A percentile compares a stretch with the other conserved stretches of the same genome.
These are phyloP conservation scores for Bombardia bombarda DNA, from an alignment of 495 filamentous ascomycete species.

Conservation along the genomic window DNA sequence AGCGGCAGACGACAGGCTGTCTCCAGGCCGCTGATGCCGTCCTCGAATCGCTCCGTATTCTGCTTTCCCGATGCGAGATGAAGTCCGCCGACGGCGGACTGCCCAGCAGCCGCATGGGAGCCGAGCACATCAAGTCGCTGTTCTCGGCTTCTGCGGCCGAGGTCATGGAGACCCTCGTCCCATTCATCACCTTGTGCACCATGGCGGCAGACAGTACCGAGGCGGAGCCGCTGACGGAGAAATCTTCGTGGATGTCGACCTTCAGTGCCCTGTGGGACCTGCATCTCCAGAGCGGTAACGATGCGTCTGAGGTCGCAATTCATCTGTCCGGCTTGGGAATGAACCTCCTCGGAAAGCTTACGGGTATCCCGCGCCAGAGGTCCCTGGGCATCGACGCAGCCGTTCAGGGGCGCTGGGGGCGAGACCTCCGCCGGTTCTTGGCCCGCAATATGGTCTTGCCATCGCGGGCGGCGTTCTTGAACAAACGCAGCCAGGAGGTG, in stretches of 20 bases:
- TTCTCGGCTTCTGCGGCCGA: conserved; percentile 35
- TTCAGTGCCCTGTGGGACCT: conserved; percentile 34
- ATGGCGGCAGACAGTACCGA: conserved; percentile 17
- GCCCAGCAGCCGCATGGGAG: conserved; percentile 28
- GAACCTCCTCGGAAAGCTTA: conserved; percentile 28
- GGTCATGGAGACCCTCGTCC: conserved; percentile 26
- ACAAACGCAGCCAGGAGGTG: conserved; percentile 26
- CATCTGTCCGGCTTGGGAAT: conserved; percentile 24
- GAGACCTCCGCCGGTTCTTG: conserved; percentile 52
- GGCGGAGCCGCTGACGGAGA: conserved; percentile 11
- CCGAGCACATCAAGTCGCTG: conserved; percentile 40
- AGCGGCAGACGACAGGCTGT: conserved; percentile 24
- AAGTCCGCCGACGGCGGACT: conserved; percentile 8
- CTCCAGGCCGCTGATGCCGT: conserved; percentile 31
- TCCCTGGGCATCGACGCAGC: conserved; percentile 5
- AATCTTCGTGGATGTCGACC: conserved; percentile 31
- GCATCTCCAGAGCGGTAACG: conserved; percentile 29
- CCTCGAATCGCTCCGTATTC: conserved; percentile 27
- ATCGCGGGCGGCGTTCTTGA: conserved; percentile 48
- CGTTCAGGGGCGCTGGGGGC: conserved; percentile 22
- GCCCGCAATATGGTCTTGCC: conserved; percentile 66
- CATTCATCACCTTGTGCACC: conserved; percentile 29
- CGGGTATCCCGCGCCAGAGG: conserved; percentile 12
- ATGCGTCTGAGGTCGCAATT: conserved; percentile 31
- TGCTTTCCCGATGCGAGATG: conserved; percentile 23